A percentile compares a stretch with the other conserved stretches of the same genome.
phyloP scores from a whole-genome alignment of 2,329 filamentous ascomycete species.

The Botrytis paeoniae region DNA sequence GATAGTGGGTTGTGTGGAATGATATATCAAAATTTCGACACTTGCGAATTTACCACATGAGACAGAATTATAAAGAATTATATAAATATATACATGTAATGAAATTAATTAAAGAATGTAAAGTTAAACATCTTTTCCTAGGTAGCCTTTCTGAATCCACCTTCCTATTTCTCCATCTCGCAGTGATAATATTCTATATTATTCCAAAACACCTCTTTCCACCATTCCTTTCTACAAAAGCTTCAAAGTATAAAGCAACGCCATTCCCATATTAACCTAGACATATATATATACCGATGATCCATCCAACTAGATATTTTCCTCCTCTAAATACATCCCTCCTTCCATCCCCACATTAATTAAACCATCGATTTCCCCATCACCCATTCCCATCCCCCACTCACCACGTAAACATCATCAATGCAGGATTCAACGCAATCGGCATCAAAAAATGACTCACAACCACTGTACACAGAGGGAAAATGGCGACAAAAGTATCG shows the following conservation, averaged over 20 bases:
- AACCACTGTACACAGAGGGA: conserved; percentile 69
- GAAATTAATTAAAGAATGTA: neutral
- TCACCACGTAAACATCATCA: conserved; percentile 77
- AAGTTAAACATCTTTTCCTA: neutral
- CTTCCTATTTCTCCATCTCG: neutral
- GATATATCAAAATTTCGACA: neutral
- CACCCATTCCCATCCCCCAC: no score
- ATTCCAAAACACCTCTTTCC: neutral
- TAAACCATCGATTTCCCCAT: neutral
- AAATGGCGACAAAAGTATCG: conserved; percentile 69
- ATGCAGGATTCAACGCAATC: conserved; percentile 69
- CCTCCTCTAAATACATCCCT: neutral
- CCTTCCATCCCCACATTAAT: neutral
- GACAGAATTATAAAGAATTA: neutral
- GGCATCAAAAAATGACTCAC: conserved; percentile 68
- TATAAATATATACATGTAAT: neutral
- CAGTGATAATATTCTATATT: neutral
- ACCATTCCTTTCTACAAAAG: neutral
- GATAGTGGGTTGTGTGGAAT: neutral
- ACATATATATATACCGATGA: neutral
- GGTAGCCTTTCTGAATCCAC: neutral
- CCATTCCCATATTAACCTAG: conserved; percentile 4
- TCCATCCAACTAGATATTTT: no score
- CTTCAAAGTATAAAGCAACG: neutral
- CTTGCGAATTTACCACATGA: neutral